phyloP scores from a whole-genome alignment of 352 stramenopile genomes.

The Phytophthora meadii region DNA sequence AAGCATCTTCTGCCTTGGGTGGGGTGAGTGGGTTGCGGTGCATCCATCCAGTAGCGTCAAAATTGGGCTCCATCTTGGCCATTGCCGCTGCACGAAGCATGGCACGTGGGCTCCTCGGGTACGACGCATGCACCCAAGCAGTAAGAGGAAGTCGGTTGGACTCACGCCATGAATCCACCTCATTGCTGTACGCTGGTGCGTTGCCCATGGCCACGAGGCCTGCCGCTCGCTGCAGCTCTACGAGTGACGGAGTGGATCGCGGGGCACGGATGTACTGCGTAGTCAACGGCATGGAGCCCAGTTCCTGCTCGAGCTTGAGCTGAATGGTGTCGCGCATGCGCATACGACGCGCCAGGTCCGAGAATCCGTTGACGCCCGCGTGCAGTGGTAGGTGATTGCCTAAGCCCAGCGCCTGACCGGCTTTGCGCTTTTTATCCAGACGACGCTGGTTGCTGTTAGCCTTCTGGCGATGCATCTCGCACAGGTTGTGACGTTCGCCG shows the following conservation, averaged over 20 bases:
- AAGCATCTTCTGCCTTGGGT: slow-evolving; percentile 16
- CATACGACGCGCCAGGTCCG: slow-evolving; percentile 43
- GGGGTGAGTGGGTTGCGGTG: slow-evolving; percentile 6
- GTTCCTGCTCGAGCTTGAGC: slow-evolving; percentile 46
- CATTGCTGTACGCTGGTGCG: slow-evolving; percentile 9
- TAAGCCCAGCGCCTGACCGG: slow-evolving; percentile 46
- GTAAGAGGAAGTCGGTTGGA: slow-evolving; percentile 21
- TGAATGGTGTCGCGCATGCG: slow-evolving; percentile 46
- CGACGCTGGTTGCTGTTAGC: slow-evolving; percentile 87
- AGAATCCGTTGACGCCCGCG: slow-evolving; percentile 14
- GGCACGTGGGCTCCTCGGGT: slow-evolving; percentile 42
- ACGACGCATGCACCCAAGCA: slow-evolving; percentile 34
- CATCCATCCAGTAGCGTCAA: slow-evolving; percentile 28
- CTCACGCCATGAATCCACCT: slow-evolving; percentile 32
- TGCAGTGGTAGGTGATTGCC: slow-evolving; percentile 35
- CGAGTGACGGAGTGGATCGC: slow-evolving; percentile 20
- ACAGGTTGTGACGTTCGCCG: slow-evolving; percentile 85
- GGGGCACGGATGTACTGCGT: slow-evolving; percentile 43
- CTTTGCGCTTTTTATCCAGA: slow-evolving; percentile 79
- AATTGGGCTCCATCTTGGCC: slow-evolving; percentile 34
- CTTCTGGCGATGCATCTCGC: slow-evolving; percentile 84
- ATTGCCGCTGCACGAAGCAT: slow-evolving; percentile 48
- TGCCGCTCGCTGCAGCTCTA: slow-evolving; percentile 39
- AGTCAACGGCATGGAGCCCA: slow-evolving; percentile 35
- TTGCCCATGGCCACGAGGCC: slow-evolving; percentile 29